phyloP scores from a whole-genome alignment of 306 rosid genomes.

The Pterocarpus santalinus region DNA sequence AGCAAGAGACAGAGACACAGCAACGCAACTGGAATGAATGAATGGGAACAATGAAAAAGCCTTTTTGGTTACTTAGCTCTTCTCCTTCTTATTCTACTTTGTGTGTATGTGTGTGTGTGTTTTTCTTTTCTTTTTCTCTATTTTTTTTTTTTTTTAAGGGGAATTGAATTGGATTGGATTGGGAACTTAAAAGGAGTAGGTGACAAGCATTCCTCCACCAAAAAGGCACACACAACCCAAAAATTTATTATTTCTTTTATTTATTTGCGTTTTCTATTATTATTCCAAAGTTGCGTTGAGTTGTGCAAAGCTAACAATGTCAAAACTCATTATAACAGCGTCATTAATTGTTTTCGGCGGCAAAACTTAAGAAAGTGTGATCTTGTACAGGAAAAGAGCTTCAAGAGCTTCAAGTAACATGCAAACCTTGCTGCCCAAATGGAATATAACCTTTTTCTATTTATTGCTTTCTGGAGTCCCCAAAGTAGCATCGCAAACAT shows the following conservation, averaged over 20 bases:
- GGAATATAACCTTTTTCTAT: slow-evolving; percentile 50
- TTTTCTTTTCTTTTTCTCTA: background rate
- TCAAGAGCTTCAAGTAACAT: slow-evolving; percentile 73
- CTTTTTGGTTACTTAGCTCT: background rate
- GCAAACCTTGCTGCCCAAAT: slow-evolving; percentile 70
- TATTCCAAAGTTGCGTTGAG: background rate
- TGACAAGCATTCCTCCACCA: slow-evolving; percentile 96
- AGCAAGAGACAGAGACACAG: background rate
- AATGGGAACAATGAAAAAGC: background rate
- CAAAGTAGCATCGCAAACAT: background rate
- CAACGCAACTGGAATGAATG: background rate
- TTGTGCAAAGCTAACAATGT: slow-evolving; percentile 39
- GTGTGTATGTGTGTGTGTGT: too few relatives aligned
- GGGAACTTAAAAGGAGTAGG: slow-evolving; percentile 87
- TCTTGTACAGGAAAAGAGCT: slow-evolving; percentile 61
- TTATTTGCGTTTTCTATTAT: background rate
- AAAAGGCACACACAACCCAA: slow-evolving; percentile 67
- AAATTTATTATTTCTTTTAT: slow-evolving; percentile 35
- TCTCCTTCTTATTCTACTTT: background rate
- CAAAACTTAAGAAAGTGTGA: slow-evolving; percentile 59
- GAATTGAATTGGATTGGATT: slow-evolving; percentile 30
- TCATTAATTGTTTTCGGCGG: slow-evolving; percentile 49
- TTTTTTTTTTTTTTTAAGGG: background rate
- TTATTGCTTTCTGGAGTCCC: slow-evolving; percentile 46
- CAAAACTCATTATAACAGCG: slow-evolving; percentile 37